Evolutionary conservation across 495 filamentous ascomycete species (phyloP).

Genomic region (Trichoderma virens): DNA sequence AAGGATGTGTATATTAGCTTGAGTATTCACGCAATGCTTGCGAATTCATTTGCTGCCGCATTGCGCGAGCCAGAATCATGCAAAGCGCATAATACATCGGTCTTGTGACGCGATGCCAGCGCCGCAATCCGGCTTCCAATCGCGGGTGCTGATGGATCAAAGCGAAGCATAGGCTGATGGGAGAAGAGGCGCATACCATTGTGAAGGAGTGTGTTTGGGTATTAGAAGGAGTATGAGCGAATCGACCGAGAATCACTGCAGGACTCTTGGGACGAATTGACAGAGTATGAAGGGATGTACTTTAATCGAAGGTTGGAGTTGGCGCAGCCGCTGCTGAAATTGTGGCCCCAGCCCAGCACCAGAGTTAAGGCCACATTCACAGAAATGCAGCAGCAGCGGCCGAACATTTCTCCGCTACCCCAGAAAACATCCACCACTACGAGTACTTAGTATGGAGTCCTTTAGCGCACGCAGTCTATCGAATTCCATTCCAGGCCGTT

Average conservation of each 20-base stretch:
- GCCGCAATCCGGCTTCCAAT: background rate
- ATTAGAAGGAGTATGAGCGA: constrained; percentile 20
- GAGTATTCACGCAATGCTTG: background rate
- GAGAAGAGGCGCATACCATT: constrained; percentile 17
- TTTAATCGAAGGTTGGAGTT: constrained; percentile 6
- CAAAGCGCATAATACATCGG: constrained; percentile 1
- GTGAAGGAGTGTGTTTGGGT: constrained; percentile 18
- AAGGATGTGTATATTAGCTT: constrained; percentile 12
- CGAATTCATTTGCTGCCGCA: background rate
- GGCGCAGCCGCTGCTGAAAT: constrained; percentile 9
- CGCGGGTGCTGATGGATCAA: background rate
- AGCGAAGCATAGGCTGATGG: background rate
- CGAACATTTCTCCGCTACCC: constrained; percentile 8
- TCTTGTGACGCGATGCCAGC: constrained; percentile 10
- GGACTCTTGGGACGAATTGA: background rate
- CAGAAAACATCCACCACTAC: background rate
- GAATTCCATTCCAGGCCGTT: no score
- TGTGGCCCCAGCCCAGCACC: background rate
- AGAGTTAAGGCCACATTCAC: constrained; percentile 13
- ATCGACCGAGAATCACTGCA: constrained; percentile 15
- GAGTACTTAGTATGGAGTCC: background rate
- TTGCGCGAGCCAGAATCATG: background rate
- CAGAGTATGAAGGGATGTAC: background rate
- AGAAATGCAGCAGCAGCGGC: constrained; percentile 1
- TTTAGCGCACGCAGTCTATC: background rate